A percentile compares a stretch with the other conserved stretches of the same genome.
phyloP scores from a whole-genome alignment of 345 rosid species.

The Euphorbia peplus region DNA sequence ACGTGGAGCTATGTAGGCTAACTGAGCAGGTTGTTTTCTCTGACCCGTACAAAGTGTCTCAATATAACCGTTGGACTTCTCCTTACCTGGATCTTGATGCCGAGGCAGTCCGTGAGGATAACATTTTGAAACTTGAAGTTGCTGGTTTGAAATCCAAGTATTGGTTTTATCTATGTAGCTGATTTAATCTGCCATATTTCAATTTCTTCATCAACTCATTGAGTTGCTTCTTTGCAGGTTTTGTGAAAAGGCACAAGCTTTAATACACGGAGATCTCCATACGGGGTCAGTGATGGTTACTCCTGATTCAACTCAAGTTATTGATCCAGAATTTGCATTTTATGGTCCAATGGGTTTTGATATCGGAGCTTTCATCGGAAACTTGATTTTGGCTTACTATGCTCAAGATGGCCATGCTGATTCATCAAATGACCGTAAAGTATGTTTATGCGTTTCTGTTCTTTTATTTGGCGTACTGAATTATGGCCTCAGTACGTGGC shows the following conservation, averaged over 20 bases:
- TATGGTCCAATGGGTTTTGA: slow-evolving; percentile 96
- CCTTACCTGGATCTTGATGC: slow-evolving; percentile 86
- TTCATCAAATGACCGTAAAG: slow-evolving; percentile 63
- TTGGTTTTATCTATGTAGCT: slow-evolving; percentile 3
- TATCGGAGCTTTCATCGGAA: slow-evolving; percentile 86
- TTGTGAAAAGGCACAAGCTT: slow-evolving; percentile 93
- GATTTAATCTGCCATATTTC: neutral
- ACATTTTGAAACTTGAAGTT: slow-evolving; percentile 62
- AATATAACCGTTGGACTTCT: slow-evolving; percentile 74
- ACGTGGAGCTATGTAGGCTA: slow-evolving; percentile 86
- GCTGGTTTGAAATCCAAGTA: slow-evolving; percentile 91
- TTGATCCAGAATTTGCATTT: slow-evolving; percentile 90
- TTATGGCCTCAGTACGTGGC: too few relatives aligned
- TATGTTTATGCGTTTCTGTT: slow-evolving; percentile 18
- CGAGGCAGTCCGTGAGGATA: slow-evolving; percentile 71
- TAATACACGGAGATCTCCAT: slow-evolving; percentile 95
- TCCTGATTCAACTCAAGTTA: slow-evolving; percentile 74
- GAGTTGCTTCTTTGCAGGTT: slow-evolving; percentile 57
- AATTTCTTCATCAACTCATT: neutral
- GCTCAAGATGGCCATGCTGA: slow-evolving; percentile 88
- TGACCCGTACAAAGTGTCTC: slow-evolving; percentile 77
- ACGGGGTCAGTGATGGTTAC: slow-evolving; percentile 96
- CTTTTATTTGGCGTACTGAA: too few relatives aligned
- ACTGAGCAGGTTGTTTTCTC: slow-evolving; percentile 96
- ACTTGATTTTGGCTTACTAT: slow-evolving; percentile 80